Evolutionary conservation across 2,329 filamentous ascomycete genomes (phyloP), one percentile per base, ranked within the genome.

Genomic region (Coniochaeta ligniaria): DNA sequence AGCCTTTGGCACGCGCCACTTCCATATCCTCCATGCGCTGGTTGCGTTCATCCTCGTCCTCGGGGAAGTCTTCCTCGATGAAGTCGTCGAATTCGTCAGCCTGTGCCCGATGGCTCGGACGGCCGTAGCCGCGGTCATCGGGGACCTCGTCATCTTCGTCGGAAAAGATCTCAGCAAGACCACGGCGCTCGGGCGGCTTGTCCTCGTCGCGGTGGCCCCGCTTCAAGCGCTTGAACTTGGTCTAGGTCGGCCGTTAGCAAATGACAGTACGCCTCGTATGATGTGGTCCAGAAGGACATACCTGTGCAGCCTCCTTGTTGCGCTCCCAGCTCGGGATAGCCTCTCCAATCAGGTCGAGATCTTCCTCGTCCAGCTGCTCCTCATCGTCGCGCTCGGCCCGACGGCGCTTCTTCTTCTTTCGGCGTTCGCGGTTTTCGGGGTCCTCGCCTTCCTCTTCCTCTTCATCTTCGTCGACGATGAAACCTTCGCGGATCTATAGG

Each of bases 161-260:
- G 38, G 91, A 93, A 74, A 99, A 99, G 66, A 99, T 98, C 67
- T 97, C 89, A 66, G 92, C 89, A 17, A 98, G 84, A 26, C 89
- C 92, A 63, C 89, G 88, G 45, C 86, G 82, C 65, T 87, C 82
- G 66, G 78, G 80, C 28, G 80, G 80, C 24, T 85, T 83, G 57
- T 92, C 83, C 60, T 84, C 85, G 64, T 89, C 88, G 63, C 90
- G 84, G 66, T 94, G 91, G 60, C 95, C 94, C 65, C 92, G 91
- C 80, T 98, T 99, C 60, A 99, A 85, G 45, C 95, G 90, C 76
- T 99, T 99, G 81, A 96, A 96, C 72, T 96, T 96, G 66, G 89
- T 88, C 88, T 96, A 64, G 36, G 36, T 36, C 28, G 14, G 57
- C 31, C n/a, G 60, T 61, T 24, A 63, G 62, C 28, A 50, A 38